These are phyloP conservation scores for Sporothrix sp. DNA, from an alignment of 2,329 filamentous ascomycete genomes.

Conservation along the genomic window DNA sequence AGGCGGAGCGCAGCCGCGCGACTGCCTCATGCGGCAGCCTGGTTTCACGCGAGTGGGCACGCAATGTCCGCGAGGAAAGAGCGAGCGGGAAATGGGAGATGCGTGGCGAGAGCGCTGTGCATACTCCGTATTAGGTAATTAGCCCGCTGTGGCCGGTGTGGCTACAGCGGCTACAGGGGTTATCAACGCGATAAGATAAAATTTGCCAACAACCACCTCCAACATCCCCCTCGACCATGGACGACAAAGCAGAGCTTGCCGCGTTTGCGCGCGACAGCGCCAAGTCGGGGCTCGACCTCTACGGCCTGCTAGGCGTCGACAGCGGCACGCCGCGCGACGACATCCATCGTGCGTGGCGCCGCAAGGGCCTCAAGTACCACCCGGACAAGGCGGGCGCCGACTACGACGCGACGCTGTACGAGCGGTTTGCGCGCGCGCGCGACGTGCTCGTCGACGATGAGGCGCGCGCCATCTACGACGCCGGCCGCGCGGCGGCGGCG, in stretches of 20 bases:
- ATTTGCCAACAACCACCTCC: neutral
- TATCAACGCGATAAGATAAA: slow-evolving; percentile 13
- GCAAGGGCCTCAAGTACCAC: slow-evolving; percentile 74
- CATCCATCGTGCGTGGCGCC: slow-evolving; percentile 74
- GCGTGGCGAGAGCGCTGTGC: too few species aligned
- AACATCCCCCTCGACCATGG: slow-evolving; percentile 10
- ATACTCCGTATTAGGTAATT: too few species aligned
- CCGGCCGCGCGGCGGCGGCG: slow-evolving; percentile 59
- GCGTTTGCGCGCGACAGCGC: slow-evolving; percentile 50
- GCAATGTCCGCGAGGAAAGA: neutral
- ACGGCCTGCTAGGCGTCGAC: slow-evolving; percentile 61
- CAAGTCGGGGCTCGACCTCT: slow-evolving; percentile 60
- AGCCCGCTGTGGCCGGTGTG: too few species aligned
- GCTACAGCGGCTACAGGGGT: neutral
- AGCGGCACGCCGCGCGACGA: slow-evolving; percentile 57
- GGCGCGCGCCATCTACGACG: slow-evolving; percentile 69
- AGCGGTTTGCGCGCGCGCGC: slow-evolving; percentile 75
- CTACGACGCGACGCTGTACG: slow-evolving; percentile 73
- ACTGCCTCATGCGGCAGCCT: neutral
- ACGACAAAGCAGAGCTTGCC: slow-evolving; percentile 37
- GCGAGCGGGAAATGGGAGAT: too few species aligned
- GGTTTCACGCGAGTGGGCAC: slow-evolving; percentile 5
- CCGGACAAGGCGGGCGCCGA: slow-evolving; percentile 76
- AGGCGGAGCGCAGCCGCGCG: neutral
- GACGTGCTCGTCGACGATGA: slow-evolving; percentile 66